A percentile compares a stretch with the other conserved stretches of the same genome.
Evolutionary conservation across 2,329 filamentous ascomycete species (phyloP).

Genomic region (Pseudocercospora ulei): DNA sequence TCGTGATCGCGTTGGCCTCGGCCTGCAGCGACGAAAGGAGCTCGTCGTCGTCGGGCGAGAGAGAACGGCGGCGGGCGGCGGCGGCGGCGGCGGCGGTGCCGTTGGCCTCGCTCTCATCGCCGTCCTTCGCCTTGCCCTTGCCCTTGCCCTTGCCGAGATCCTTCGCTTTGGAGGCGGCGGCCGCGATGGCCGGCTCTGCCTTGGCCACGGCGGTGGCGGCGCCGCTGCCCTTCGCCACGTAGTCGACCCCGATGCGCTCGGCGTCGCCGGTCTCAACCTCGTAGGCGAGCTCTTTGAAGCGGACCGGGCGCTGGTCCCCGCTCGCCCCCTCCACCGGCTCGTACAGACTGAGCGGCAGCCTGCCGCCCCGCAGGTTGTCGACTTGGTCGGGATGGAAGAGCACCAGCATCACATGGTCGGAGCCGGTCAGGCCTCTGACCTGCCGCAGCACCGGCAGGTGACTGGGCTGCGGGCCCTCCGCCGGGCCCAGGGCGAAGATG

Average conservation of each 20-base stretch:
- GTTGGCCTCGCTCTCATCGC: slow-evolving; percentile 35
- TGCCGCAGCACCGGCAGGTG: slow-evolving; percentile 68
- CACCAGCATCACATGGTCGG: slow-evolving; percentile 78
- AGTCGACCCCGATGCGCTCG: slow-evolving; percentile 96
- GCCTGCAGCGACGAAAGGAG: slow-evolving; percentile 62
- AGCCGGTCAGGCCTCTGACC: slow-evolving; percentile 45
- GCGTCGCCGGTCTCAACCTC: slow-evolving; percentile 88
- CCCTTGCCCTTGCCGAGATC: slow-evolving; percentile 35
- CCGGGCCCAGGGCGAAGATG: slow-evolving; percentile 52
- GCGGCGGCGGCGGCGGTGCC: slow-evolving; percentile 31
- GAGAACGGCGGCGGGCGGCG: too few species aligned
- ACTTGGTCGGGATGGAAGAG: slow-evolving; percentile 65
- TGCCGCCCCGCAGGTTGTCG: slow-evolving; percentile 55
- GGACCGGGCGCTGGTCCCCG: slow-evolving; percentile 53
- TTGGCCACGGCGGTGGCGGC: slow-evolving; percentile 57
- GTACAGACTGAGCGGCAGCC: slow-evolving; percentile 82
- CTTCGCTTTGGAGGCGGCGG: slow-evolving; percentile 22
- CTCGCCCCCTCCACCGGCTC: slow-evolving; percentile 69
- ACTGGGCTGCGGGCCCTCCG: slow-evolving; percentile 57
- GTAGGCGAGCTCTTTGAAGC: slow-evolving; percentile 75
- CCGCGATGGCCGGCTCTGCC: slow-evolving; percentile 18
- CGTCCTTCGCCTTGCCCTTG: slow-evolving; percentile 39
- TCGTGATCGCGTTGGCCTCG: slow-evolving; percentile 86
- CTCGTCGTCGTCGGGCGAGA: slow-evolving; percentile 56
- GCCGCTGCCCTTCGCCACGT: slow-evolving; percentile 73